Conservation (phyloP, 305 asterid species). For the Fraxinus floribunda region DNA sequence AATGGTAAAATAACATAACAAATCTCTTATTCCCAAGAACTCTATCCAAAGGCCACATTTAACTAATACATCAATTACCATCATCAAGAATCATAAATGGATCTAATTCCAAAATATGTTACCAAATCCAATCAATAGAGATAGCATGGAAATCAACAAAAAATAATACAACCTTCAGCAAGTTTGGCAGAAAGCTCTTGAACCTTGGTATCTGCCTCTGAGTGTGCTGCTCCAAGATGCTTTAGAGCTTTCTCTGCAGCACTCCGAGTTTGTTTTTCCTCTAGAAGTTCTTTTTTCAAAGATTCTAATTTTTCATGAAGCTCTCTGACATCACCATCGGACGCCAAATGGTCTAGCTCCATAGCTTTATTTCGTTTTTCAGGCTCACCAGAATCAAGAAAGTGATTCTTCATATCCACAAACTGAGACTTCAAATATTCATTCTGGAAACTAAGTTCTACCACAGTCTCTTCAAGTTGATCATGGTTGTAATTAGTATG, state of each 20-base stretch:
- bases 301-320: slow-evolving; percentile 62
- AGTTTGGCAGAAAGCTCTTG: slow-evolving; percentile 73
- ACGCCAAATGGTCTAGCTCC: slow-evolving; percentile 32
- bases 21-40: slow-evolving; percentile 9
- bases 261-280: slow-evolving; percentile 78
- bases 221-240: slow-evolving; percentile 69
- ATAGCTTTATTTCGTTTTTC: slow-evolving; percentile 28
- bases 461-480: slow-evolving; percentile 66
- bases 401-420: slow-evolving; percentile 49
- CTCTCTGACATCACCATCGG: slow-evolving; percentile 35
- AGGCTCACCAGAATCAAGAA: slow-evolving; percentile 32
- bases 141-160: slow-evolving; percentile 20
- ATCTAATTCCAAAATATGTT: slow-evolving; percentile 16
- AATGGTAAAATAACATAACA: neutral
- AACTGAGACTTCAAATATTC: slow-evolving; percentile 83
- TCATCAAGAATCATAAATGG: neutral
- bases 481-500: slow-evolving; percentile 42
- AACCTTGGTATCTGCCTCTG: slow-evolving; percentile 75
- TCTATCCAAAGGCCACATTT: neutral
- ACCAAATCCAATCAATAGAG: slow-evolving; percentile 10
- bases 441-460: slow-evolving; percentile 80
- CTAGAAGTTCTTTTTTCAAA: slow-evolving; percentile 63
- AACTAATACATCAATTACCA: neutral
- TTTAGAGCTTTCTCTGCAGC: slow-evolving; percentile 93
- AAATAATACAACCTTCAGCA: slow-evolving; percentile 73